phyloP scores from a whole-genome alignment of 768 basidiomycete species.

The Hebeloma cylindrosporum region DNA sequence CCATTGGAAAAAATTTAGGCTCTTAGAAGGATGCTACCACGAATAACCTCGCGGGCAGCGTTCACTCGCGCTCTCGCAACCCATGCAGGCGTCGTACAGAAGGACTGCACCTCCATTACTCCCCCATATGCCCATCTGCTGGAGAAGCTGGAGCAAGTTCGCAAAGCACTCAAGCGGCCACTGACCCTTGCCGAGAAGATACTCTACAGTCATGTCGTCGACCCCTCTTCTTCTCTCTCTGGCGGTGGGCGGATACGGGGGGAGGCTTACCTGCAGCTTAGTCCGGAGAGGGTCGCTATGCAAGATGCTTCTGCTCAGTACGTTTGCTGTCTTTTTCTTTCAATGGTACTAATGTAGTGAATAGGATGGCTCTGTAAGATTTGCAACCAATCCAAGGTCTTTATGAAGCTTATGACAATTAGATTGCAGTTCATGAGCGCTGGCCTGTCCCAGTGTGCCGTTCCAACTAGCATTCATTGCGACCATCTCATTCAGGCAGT shows the following conservation, averaged over 20 bases:
- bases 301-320: slow-evolving; percentile 92
- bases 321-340: slow-evolving; percentile 30
- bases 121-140: slow-evolving; percentile 80
- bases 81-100: slow-evolving; percentile 36
- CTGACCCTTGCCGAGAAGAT: slow-evolving; percentile 98
- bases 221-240: slow-evolving; percentile 71
- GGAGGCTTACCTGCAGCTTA: slow-evolving; percentile 85
- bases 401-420: not conserved
- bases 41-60: slow-evolving; percentile 23
- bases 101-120: slow-evolving; percentile 62
- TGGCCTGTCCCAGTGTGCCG: slow-evolving; percentile 78
- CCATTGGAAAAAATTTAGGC: not conserved
- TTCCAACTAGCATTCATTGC: slow-evolving; percentile 93
- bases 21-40: slow-evolving; percentile 27
- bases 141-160: slow-evolving; percentile 67
- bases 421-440: slow-evolving; percentile 99
- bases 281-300: slow-evolving; percentile 95
- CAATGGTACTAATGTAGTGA: slow-evolving; percentile 12
- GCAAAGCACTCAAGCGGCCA: slow-evolving; percentile 70
- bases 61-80: slow-evolving; percentile 37
- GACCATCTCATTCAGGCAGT: slow-evolving; percentile 96
- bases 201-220: slow-evolving; percentile 85
- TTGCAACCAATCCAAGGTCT: not conserved
- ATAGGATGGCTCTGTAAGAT: slow-evolving; percentile 80
- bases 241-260: slow-evolving; percentile 73